Evolutionary conservation across 225 moss, liverwort and hornwort species (phyloP).

Genomic region (Marchantia paleacea): DNA sequence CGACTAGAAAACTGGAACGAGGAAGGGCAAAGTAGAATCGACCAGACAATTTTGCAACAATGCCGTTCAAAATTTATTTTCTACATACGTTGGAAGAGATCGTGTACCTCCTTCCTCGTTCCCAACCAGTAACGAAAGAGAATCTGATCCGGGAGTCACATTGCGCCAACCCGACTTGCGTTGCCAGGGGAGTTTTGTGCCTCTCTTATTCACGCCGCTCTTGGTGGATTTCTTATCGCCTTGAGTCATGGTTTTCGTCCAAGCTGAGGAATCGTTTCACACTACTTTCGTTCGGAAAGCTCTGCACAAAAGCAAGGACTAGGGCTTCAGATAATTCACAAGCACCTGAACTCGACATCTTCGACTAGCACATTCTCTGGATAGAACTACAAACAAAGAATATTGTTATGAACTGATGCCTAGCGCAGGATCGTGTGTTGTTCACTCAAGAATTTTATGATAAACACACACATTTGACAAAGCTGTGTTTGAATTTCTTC

Average conservation of each 20-base stretch:
- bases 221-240: not conserved
- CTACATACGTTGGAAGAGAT: not conserved
- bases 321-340: too few species aligned
- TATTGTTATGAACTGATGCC: too few species aligned
- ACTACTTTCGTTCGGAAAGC: not conserved
- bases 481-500: too few species aligned
- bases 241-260: conserved; percentile 8
- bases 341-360: too few species aligned
- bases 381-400: too few species aligned
- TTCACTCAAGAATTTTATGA: too few species aligned
- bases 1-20: not conserved
- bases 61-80: not conserved
- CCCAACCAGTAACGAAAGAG: conserved; percentile 36
- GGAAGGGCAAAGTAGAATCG: not conserved
- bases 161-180: conserved; percentile 32
- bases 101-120: conserved; percentile 44
- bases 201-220: not conserved
- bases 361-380: too few species aligned
- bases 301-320: not conserved
- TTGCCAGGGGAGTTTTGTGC: conserved; percentile 5
- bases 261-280: not conserved
- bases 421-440: too few species aligned
- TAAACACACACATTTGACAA: too few species aligned
- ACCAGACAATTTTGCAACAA: not conserved
- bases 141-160: conserved; percentile 38